Conservation (phyloP, 139 green algal genomes). For the Chlorella sp. region DNA sequence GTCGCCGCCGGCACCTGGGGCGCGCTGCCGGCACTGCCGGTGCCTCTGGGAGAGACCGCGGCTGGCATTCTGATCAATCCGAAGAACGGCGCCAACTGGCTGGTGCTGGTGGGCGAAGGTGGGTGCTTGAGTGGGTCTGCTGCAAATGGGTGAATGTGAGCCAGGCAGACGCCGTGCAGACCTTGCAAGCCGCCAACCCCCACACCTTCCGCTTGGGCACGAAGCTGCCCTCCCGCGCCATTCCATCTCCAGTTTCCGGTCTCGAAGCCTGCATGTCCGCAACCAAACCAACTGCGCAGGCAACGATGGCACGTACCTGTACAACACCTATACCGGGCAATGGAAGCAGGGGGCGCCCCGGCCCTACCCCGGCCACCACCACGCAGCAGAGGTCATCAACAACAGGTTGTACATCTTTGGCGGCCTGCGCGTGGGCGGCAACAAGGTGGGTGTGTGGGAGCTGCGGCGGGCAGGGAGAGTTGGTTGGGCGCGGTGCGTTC, state of each 20-base stretch:
- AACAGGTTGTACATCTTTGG: conserved; percentile 3
- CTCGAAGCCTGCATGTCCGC: no score
- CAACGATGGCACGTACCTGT: not conserved
- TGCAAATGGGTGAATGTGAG: no score
- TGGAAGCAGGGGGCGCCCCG: not conserved
- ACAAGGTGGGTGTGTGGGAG: not conserved
- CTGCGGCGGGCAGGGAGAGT: no score
- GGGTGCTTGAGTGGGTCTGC: not conserved
- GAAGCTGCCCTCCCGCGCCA: no score
- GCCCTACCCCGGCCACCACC: not conserved
- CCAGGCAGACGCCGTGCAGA: no score
- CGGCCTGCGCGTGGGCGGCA: not conserved
- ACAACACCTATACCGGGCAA: not conserved
- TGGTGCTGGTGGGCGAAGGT: not conserved
- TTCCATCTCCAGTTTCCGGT: no score
- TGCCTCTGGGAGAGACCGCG: not conserved
- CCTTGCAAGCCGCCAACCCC: no score
- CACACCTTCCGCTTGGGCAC: no score
- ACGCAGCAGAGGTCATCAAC: not conserved
- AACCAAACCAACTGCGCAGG: no score
- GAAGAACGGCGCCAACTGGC: not conserved
- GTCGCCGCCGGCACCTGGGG: not conserved
- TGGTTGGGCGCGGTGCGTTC: no score
- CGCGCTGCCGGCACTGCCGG: not conserved
- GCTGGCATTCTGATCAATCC: not conserved